A percentile compares a stretch with the other conserved stretches of the same genome.
phyloP scores from a whole-genome alignment of 768 basidiomycete species.

The Tephrocybe sp. region DNA sequence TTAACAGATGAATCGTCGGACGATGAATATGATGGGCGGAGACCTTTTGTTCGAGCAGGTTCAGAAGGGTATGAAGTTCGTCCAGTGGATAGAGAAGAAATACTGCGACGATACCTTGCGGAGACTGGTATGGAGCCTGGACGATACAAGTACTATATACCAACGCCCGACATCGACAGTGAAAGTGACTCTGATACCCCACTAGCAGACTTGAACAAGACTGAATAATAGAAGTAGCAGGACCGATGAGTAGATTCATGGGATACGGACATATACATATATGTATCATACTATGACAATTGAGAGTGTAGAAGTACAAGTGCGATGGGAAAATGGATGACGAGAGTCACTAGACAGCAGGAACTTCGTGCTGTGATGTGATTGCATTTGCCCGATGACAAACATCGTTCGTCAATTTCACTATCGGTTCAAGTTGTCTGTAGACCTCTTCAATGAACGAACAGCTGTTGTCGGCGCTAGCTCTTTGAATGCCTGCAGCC shows the following conservation, averaged over 20 bases:
- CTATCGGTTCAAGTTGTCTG: constrained; percentile 28
- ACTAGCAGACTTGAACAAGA: constrained; percentile 9
- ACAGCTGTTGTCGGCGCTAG: constrained; percentile 22
- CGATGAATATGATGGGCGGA: constrained; percentile 25
- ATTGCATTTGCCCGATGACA: constrained; percentile 22
- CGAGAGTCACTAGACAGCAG: not conserved
- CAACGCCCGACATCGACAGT: constrained; percentile 48
- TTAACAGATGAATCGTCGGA: constrained; percentile 22
- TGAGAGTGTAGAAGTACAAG: not conserved
- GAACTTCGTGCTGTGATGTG: constrained; percentile 14
- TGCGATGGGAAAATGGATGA: too few species aligned
- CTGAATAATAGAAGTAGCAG: not conserved
- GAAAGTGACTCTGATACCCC: constrained; percentile 37
- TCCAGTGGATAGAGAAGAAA: constrained; percentile 58
- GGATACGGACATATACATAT: not conserved
- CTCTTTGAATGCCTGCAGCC: constrained; percentile 23
- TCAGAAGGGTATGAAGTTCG: constrained; percentile 85
- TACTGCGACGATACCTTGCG: constrained; percentile 58
- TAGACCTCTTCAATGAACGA: constrained; percentile 25
- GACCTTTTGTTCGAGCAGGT: constrained; percentile 54
- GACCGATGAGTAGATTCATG: not conserved
- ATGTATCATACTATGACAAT: not conserved
- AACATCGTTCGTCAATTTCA: constrained; percentile 30
- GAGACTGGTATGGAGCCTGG: constrained; percentile 54
- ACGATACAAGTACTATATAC: constrained; percentile 69